These are phyloP conservation scores for Trypanosoma avium DNA, from an alignment of 208 protist genomes.

Conservation along the genomic window DNA sequence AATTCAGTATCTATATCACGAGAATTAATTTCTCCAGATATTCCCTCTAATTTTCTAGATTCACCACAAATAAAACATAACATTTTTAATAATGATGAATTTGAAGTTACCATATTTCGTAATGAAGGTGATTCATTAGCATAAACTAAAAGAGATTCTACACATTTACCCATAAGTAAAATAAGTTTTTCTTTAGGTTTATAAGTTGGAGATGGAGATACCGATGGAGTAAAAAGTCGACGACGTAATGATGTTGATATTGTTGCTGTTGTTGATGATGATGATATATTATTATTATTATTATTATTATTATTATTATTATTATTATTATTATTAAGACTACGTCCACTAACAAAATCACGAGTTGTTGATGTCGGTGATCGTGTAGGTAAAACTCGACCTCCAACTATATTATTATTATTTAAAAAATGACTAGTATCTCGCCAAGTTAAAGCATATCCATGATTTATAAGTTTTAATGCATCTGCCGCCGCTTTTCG, in stretches of 20 bases:
- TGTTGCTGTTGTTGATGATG: neutral
- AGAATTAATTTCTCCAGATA: conserved; percentile 12
- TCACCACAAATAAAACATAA: conserved; percentile 68
- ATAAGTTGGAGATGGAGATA: conserved; percentile 35
- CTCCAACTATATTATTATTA: neutral
- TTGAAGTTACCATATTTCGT: conserved; percentile 46
- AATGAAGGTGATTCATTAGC: conserved; percentile 70
- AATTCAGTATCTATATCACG: conserved; percentile 63
- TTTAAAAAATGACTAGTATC: conserved; percentile 35
- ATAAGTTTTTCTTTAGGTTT: conserved; percentile 39
- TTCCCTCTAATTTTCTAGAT: conserved; percentile 53
- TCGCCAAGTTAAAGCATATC: conserved; percentile 68
- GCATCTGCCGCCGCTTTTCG: conserved; percentile 55
- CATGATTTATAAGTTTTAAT: conserved; percentile 67
- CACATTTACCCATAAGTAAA: conserved; percentile 56
- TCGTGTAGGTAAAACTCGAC: neutral
- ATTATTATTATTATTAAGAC: neutral
- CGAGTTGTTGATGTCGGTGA: neutral
- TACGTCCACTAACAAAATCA: neutral
- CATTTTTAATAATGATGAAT: conserved; percentile 48
- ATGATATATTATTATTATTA: neutral
- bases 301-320: neutral
- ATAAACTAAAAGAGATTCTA: conserved; percentile 80
- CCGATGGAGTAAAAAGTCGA: conserved; percentile 21
- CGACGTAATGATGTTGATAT: neutral